Evolutionary conservation across 2,329 filamentous ascomycete genomes (phyloP).

Genomic region (Teratosphaeria viscida): DNA sequence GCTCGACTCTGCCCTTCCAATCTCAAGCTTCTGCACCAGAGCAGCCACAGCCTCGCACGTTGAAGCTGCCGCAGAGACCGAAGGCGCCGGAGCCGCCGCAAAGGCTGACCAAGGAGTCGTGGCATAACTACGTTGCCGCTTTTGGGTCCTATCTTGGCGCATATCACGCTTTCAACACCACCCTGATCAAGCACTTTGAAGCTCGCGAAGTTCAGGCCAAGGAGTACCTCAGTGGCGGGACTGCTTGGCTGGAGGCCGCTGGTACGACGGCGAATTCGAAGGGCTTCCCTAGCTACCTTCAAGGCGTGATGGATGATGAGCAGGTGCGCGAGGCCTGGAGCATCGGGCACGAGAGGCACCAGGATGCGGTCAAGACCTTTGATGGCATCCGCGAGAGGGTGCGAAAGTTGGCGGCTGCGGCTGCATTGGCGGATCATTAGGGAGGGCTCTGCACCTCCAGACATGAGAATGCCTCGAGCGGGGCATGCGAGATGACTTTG

Average conservation of each 20-base stretch:
- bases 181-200: constrained; percentile 47
- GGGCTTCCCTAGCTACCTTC: constrained; percentile 49
- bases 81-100: constrained; percentile 27
- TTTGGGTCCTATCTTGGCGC: constrained; percentile 47
- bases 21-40: constrained; percentile 40
- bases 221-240: constrained; percentile 25
- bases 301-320: constrained; percentile 54
- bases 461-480: neutral
- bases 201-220: constrained; percentile 31
- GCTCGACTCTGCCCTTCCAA: constrained; percentile 46
- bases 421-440: constrained; percentile 12
- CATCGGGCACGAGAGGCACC: constrained; percentile 50
- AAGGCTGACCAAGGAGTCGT: constrained; percentile 38
- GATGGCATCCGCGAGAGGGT: constrained; percentile 38
- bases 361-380: constrained; percentile 49
- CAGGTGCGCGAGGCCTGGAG: constrained; percentile 52
- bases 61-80: constrained; percentile 43
- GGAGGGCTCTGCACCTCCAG: neutral
- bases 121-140: constrained; percentile 41
- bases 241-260: constrained; percentile 42
- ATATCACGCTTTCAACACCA: constrained; percentile 46
- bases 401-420: constrained; percentile 11
- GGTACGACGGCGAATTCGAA: constrained; percentile 33
- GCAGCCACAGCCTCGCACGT: constrained; percentile 28
- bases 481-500: neutral